phyloP scores from a whole-genome alignment of 768 basidiomycete species.

The Dendrothele bispora region DNA sequence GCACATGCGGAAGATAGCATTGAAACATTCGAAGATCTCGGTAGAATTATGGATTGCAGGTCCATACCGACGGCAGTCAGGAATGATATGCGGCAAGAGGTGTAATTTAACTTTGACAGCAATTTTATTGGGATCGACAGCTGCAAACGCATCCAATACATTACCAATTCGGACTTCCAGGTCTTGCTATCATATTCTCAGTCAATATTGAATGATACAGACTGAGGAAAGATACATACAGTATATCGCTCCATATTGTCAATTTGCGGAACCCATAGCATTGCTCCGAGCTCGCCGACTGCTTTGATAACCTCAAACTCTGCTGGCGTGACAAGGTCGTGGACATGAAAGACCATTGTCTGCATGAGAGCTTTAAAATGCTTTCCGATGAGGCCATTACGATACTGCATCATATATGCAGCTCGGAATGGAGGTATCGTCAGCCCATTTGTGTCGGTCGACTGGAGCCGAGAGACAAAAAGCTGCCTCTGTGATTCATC shows the following conservation, averaged over 20 bases:
- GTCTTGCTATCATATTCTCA: conserved; percentile 7
- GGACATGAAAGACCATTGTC: conserved; percentile 34
- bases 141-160: conserved; percentile 17
- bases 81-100: conserved; percentile 23
- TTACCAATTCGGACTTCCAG: conserved; percentile 15
- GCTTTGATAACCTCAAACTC: conserved; percentile 29
- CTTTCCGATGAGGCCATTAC: conserved; percentile 37
- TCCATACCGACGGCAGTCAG: conserved; percentile 31
- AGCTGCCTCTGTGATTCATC: conserved; percentile 19
- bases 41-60: conserved; percentile 33
- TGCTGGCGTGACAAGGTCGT: conserved; percentile 26
- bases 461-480: conserved; percentile 29
- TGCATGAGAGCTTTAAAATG: conserved; percentile 41
- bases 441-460: conserved; percentile 28
- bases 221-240: conserved; percentile 16
- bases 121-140: conserved; percentile 22
- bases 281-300: conserved; percentile 29
- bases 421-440: conserved; percentile 34
- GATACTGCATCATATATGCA: conserved; percentile 42
- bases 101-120: conserved; percentile 31
- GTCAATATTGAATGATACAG: neutral
- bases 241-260: conserved; percentile 31
- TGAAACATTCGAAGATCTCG: conserved; percentile 37
- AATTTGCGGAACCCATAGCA: conserved; percentile 43
- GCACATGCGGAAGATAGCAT: conserved; percentile 35